These are phyloP conservation scores for Truncatella angustata DNA, from an alignment of 2,329 filamentous ascomycete species.

Conservation along the genomic window DNA sequence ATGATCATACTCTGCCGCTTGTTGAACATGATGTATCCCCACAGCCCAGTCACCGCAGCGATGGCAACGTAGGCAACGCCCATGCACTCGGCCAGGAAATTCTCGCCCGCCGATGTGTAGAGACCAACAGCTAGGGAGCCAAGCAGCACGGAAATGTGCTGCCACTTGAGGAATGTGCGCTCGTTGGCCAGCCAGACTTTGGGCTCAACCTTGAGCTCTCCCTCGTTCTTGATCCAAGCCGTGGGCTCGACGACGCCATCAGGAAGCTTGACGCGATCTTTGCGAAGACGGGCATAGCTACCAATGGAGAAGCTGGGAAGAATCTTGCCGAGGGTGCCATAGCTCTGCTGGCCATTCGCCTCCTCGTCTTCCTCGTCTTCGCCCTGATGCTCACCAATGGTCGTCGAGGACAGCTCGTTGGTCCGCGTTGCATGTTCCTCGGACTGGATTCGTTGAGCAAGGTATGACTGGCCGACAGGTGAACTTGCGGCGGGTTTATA, in stretches of 20 bases:
- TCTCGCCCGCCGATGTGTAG: constrained; percentile 83
- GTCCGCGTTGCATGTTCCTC: constrained; percentile 30
- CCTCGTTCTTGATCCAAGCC: constrained; percentile 91
- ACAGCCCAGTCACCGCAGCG: constrained; percentile 77
- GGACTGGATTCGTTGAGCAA: constrained; percentile 53
- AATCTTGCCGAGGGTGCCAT: constrained; percentile 58
- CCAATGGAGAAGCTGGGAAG: constrained; percentile 82
- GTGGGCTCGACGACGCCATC: constrained; percentile 85
- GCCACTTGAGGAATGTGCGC: constrained; percentile 97
- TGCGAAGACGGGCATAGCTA: constrained; percentile 64
- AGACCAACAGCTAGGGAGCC: constrained; percentile 80
- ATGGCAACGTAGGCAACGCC: constrained; percentile 82
- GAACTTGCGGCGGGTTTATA: constrained; percentile 65
- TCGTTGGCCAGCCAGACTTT: constrained; percentile 99
- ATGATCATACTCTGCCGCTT: constrained; percentile 75
- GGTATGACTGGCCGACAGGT: constrained; percentile 64
- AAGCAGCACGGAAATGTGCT: constrained; percentile 88
- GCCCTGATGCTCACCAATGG: constrained; percentile 19
- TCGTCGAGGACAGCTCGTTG: not conserved
- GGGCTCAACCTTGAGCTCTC: constrained; percentile 87
- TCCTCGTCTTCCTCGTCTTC: constrained; percentile 24
- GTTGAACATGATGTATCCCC: constrained; percentile 85
- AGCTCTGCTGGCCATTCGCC: constrained; percentile 29
- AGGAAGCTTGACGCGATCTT: constrained; percentile 60
- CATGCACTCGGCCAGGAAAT: constrained; percentile 72